phyloP scores from a whole-genome alignment of 345 rosid genomes.

The Boechera divaricarpa region DNA sequence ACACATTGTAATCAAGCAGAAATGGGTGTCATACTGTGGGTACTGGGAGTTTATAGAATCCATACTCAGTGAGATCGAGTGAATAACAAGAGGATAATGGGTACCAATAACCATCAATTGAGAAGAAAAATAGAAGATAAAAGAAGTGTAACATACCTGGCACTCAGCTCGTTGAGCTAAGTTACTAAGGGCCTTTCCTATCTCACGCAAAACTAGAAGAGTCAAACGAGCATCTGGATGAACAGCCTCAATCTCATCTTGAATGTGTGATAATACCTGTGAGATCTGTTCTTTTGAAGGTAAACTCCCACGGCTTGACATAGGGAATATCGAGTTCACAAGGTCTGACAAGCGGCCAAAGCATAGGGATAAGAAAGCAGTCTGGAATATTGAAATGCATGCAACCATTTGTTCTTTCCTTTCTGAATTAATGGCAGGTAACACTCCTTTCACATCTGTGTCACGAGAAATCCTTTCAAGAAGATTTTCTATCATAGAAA shows the following conservation, averaged over 20 bases:
- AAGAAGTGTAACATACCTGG: constrained; percentile 60
- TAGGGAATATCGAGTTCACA: constrained; percentile 81
- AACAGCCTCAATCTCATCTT: constrained; percentile 94
- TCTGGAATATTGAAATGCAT: constrained; percentile 87
- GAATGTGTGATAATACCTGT: constrained; percentile 77
- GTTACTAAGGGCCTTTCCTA: constrained; percentile 79
- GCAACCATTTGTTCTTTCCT: constrained; percentile 83
- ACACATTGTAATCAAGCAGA: constrained; percentile 8
- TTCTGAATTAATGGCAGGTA: constrained; percentile 78
- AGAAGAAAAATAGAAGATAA: constrained; percentile 13
- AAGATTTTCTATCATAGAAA: constrained; percentile 79
- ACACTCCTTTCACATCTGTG: constrained; percentile 90
- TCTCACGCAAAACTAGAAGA: constrained; percentile 86
- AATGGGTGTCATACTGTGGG: not conserved
- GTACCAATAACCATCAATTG: not conserved
- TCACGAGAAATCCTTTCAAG: constrained; percentile 82
- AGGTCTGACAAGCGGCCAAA: constrained; percentile 87
- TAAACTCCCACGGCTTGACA: constrained; percentile 92
- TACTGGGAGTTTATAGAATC: not conserved
- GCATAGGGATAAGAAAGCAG: constrained; percentile 80
- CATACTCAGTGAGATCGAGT: not conserved
- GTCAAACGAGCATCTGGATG: constrained; percentile 89
- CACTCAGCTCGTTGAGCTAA: constrained; percentile 89
- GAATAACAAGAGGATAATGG: not conserved
- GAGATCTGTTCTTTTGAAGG: constrained; percentile 93